Evolutionary conservation across 208 protist species (phyloP).

Genomic region (Kentomonas sorsogonicus): DNA sequence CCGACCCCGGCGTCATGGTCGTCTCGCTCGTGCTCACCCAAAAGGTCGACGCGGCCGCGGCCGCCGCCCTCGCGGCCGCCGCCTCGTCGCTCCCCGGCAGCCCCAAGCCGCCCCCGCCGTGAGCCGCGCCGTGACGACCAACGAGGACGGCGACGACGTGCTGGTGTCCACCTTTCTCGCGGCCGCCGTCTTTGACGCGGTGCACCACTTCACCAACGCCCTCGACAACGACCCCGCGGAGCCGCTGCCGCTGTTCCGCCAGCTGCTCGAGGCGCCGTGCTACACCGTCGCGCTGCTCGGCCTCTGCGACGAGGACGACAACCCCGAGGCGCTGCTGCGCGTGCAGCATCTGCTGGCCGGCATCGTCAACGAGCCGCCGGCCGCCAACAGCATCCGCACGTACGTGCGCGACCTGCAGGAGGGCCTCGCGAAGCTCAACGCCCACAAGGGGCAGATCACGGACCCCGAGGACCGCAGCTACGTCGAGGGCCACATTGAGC

Average conservation of each 20-base stretch:
- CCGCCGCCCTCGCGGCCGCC: conserved; percentile 62
- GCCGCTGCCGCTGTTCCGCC: conserved; percentile 57
- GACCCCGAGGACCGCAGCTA: conserved; percentile 43
- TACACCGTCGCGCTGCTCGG: conserved; percentile 56
- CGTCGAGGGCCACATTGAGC: conserved; percentile 35
- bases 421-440: conserved; percentile 40
- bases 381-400: conserved; percentile 39
- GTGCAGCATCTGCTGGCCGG: conserved; percentile 39
- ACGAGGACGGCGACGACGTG: conserved; percentile 40
- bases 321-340: conserved; percentile 41
- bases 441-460: conserved; percentile 27
- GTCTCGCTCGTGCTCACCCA: conserved; percentile 54
- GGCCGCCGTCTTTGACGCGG: conserved; percentile 66
- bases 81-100: too few relatives aligned
- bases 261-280: conserved; percentile 42
- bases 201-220: conserved; percentile 60
- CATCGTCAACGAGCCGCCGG: conserved; percentile 42
- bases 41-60: conserved; percentile 25
- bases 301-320: conserved; percentile 65
- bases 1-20: conserved; percentile 75
- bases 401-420: conserved; percentile 55
- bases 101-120: too few relatives aligned
- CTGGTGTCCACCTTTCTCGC: conserved; percentile 58
- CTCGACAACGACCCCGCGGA: conserved; percentile 34
- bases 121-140: too few relatives aligned